Base-by-base conservation (phyloP, 495 filamentous ascomycete genomes). In the Neurospora sp. region DNA sequence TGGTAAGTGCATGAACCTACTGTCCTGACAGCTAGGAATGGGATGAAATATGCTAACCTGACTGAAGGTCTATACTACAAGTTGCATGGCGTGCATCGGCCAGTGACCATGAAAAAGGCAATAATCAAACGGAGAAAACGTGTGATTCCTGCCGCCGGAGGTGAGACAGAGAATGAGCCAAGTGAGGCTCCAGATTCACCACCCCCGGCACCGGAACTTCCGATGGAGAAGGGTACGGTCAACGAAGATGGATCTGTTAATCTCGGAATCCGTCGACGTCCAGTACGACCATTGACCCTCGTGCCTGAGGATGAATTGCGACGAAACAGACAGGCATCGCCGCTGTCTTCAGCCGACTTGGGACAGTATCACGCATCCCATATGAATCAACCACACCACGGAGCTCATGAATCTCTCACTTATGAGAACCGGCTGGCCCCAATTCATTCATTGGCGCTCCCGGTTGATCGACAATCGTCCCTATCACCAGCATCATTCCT, bases 61-160 rank as follows among this genome's bases (percentile, higher is more conserved):
- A 35, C 27, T 10, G 7, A 38, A 98, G 94, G 94, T 40, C 84
- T 98, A n/a, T 98, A 98, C 79, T 93, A 97, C 82, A 99, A 98
- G 80, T 89, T 99, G 1, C 96, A 99, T 78, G 94, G 94, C 71
- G 90, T 92, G 69, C 95, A 97, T 82, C 88, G 96, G 40, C 96
- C 96, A 8, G 92, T 94, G 14, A 92, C 92, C 1, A 98, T 99
- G 96, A 99, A 99, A 82, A 98, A 97, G 82, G 91, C 92, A 0
- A 90, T 96, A 70, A 99, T 99, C 80, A 98, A 98, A 82, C 89
- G 96, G 53, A 90, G 96, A 73, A 99, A 98, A 84, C 91, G 96
- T 22, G 94, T 99, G 18, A 93, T 99, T 53, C 95, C 96, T 22
- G 94, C 92, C 20, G 81, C 87, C 61, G 90, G 80, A 27, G 78